phyloP scores from a whole-genome alignment of 768 basidiomycete species.

The Astraeus odoratus region DNA sequence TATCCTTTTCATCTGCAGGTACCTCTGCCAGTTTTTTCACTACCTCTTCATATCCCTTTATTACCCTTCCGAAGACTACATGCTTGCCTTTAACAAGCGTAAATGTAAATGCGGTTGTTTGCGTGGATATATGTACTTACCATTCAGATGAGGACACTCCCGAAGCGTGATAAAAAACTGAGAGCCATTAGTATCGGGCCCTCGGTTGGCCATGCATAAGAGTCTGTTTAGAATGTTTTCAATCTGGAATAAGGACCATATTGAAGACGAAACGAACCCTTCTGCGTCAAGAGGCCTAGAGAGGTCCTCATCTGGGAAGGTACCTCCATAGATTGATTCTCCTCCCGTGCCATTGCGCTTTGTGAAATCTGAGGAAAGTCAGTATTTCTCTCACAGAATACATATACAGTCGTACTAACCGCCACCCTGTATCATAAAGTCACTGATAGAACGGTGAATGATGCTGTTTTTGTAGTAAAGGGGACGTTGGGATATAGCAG shows the following conservation, averaged over 20 bases:
- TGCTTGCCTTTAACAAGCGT: constrained; percentile 42
- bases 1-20: constrained; percentile 67
- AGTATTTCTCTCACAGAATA: constrained; percentile 1
- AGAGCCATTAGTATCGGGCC: constrained; percentile 77
- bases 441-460: constrained; percentile 71
- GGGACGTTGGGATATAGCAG: constrained; percentile 52
- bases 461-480: constrained; percentile 79
- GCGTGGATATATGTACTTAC: constrained; percentile 29
- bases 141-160: constrained; percentile 69
- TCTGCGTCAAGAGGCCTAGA: constrained; percentile 53
- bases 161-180: constrained; percentile 84
- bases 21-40: constrained; percentile 53
- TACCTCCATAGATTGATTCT: constrained; percentile 71
- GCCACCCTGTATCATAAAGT: constrained; percentile 80
- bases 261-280: constrained; percentile 37
- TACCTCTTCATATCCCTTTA: constrained; percentile 56
- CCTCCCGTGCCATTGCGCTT: constrained; percentile 76
- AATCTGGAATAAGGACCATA: neutral
- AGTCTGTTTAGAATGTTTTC: constrained; percentile 35
- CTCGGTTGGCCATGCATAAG: constrained; percentile 87
- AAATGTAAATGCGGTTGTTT: neutral
- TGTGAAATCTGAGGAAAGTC: constrained; percentile 54
- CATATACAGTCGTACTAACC: constrained; percentile 34
- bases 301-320: constrained; percentile 76
- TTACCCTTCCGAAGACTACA: constrained; percentile 48